Conservation (phyloP, 441 rosid species). For the Francoa sonchifolia region DNA sequence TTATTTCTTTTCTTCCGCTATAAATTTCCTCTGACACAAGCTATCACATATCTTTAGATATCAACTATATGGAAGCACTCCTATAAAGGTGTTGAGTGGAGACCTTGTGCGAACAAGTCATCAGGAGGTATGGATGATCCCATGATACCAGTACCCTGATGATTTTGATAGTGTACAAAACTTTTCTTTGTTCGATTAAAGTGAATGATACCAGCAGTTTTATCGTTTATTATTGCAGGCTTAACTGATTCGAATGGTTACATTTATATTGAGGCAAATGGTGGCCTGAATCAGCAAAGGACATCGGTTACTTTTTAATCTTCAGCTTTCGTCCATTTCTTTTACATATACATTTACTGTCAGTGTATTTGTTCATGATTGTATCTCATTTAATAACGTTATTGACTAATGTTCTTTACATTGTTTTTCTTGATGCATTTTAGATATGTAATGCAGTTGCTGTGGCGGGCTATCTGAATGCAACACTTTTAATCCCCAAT, state of each 20-base stretch:
- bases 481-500: slow-evolving; percentile 82
- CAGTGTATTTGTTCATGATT: not conserved
- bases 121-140: slow-evolving; percentile 45
- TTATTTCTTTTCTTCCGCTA: slow-evolving; percentile 1
- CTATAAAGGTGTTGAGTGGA: slow-evolving; percentile 68
- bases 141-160: not conserved
- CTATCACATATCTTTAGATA: slow-evolving; percentile 32
- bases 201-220: not conserved
- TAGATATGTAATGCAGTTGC: slow-evolving; percentile 99
- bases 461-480: slow-evolving; percentile 96
- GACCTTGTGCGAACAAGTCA: slow-evolving; percentile 58
- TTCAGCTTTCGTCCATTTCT: slow-evolving; percentile 10
- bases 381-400: slow-evolving; percentile 9
- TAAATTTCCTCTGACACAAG: not conserved
- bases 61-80: slow-evolving; percentile 85
- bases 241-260: slow-evolving; percentile 88
- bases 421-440: slow-evolving; percentile 23
- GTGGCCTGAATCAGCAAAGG: slow-evolving; percentile 96
- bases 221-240: slow-evolving; percentile 28
- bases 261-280: slow-evolving; percentile 92
- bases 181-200: too few species aligned
- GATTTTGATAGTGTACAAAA: not conserved
- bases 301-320: slow-evolving; percentile 70
- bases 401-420: slow-evolving; percentile 16
- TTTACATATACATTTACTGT: slow-evolving; percentile 1